A percentile compares a stretch with the other conserved stretches of the same genome.
These are phyloP conservation scores for Xylaria cubensis DNA, from an alignment of 495 filamentous ascomycete species.

Conservation along the genomic window DNA sequence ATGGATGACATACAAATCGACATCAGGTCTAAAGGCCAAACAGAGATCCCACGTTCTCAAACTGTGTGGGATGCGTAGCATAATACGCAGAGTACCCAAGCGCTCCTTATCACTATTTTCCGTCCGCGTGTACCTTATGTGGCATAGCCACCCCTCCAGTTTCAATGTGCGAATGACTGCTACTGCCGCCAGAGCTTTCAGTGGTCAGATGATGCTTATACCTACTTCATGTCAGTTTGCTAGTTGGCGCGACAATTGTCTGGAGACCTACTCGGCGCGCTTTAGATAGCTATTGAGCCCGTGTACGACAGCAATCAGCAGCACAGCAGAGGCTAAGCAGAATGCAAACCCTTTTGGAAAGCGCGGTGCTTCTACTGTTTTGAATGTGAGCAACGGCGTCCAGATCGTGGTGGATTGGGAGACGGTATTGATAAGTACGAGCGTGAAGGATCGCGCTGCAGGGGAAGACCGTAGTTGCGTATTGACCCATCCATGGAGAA, in stretches of 20 bases:
- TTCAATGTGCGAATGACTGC: conserved; percentile 8
- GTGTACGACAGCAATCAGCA: conserved; percentile 50
- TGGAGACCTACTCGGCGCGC: conserved; percentile 11
- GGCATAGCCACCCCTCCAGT: conserved; percentile 3
- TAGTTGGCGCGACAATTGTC: conserved; percentile 13
- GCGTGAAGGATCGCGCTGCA: conserved; percentile 40
- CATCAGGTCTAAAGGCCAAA: conserved; percentile 7
- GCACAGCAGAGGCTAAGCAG: conserved; percentile 53
- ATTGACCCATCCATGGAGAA: conserved; percentile 48
- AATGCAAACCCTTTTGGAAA: conserved; percentile 59
- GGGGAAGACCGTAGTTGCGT: conserved; percentile 37
- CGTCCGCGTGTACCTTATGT: conserved; percentile 2
- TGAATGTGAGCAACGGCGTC: conserved; percentile 51
- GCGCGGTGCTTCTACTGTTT: conserved; percentile 43
- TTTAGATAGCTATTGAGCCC: conserved; percentile 38
- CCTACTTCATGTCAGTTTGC: conserved; percentile 17
- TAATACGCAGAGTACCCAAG: conserved; percentile 1
- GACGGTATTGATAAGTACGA: conserved; percentile 41
- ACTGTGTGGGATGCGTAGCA: conserved; percentile 2
- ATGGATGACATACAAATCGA: conserved; percentile 1
- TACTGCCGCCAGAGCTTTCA: conserved; percentile 14
- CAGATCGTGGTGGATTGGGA: conserved; percentile 46
- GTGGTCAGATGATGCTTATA: conserved; percentile 8
- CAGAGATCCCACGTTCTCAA: conserved; percentile 2
- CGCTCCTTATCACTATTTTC: conserved; percentile 11